Evolutionary conservation across 495 filamentous ascomycete species (phyloP).

Genomic region (Aspergillus saccharolyticus): DNA sequence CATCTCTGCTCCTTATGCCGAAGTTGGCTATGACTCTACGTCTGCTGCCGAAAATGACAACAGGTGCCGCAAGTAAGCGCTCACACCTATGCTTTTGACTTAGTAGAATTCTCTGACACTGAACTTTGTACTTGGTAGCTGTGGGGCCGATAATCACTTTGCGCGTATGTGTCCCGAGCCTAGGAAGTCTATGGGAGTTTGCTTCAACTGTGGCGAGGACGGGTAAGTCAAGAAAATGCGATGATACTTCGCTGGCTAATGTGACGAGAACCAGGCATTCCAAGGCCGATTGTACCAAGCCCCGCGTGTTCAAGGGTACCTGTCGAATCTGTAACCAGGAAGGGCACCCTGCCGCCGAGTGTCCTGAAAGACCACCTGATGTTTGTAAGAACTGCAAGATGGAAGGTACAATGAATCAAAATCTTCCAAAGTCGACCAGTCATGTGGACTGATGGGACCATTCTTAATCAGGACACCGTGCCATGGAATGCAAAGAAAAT

Average conservation of each 20-base stretch:
- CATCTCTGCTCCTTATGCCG: slow-evolving; percentile 3
- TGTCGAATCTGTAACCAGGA: slow-evolving; percentile 70
- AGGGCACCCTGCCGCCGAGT: slow-evolving; percentile 67
- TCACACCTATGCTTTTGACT: neutral
- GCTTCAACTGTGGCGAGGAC: slow-evolving; percentile 74
- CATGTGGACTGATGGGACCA: slow-evolving; percentile 5
- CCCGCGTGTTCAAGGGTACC: slow-evolving; percentile 59
- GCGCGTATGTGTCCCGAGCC: slow-evolving; percentile 54
- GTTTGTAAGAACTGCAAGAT: slow-evolving; percentile 71
- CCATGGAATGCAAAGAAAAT: slow-evolving; percentile 61
- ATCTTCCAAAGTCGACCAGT: neutral
- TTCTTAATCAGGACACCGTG: slow-evolving; percentile 53
- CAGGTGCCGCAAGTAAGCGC: slow-evolving; percentile 44
- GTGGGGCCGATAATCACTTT: slow-evolving; percentile 49
- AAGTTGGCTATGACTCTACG: slow-evolving; percentile 6
- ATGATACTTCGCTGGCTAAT: slow-evolving; percentile 9
- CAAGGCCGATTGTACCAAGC: slow-evolving; percentile 65
- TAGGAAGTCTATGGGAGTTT: slow-evolving; percentile 44
- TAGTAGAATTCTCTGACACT: slow-evolving; percentile 3
- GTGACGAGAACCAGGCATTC: slow-evolving; percentile 42
- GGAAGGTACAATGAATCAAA: slow-evolving; percentile 51
- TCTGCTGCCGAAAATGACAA: slow-evolving; percentile 23
- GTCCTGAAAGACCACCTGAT: slow-evolving; percentile 58
- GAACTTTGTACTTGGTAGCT: slow-evolving; percentile 34
- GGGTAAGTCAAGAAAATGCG: slow-evolving; percentile 47